Conservation (phyloP, 441 rosid genomes). For the Eutrema salsugineum region DNA sequence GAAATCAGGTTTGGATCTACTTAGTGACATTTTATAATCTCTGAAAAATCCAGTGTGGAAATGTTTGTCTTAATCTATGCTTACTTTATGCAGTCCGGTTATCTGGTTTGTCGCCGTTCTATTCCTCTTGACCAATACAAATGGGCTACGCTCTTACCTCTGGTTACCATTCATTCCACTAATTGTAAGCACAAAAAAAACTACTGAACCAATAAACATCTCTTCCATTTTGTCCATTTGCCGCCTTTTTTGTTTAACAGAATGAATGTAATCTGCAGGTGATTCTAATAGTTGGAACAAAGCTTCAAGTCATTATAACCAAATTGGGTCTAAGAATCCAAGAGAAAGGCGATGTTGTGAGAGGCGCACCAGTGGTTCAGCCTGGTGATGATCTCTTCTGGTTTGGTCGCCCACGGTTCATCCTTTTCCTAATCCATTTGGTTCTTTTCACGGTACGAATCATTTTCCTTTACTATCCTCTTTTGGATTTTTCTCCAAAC, state of each 20-base stretch:
- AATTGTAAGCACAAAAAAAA: conserved; percentile 47
- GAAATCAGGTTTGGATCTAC: conserved; percentile 66
- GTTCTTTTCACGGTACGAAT: conserved; percentile 74
- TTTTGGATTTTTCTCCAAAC: background rate
- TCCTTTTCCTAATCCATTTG: conserved; percentile 78
- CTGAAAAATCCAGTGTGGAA: background rate
- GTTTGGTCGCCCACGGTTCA: conserved; percentile 75
- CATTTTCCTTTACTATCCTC: background rate
- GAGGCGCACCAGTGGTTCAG: conserved; percentile 85
- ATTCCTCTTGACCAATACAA: conserved; percentile 64
- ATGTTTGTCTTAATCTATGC: background rate
- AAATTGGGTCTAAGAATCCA: conserved; percentile 71
- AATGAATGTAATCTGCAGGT: conserved; percentile 40
- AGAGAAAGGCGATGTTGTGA: conserved; percentile 86
- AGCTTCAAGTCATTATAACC: conserved; percentile 84
- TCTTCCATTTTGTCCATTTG: background rate
- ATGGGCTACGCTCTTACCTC: conserved; percentile 57
- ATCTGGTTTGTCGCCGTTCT: conserved; percentile 73
- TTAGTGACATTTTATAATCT: background rate
- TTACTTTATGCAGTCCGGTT: conserved; percentile 54
- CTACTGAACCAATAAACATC: background rate
- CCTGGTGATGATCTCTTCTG: conserved; percentile 95
- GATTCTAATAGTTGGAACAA: conserved; percentile 66
- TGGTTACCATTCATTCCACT: conserved; percentile 91
- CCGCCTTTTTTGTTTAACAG: background rate